Evolutionary conservation across 2,329 filamentous ascomycete species (phyloP), one percentile per base, ranked within the genome.

Genomic region (Rasamsonia emersonii): DNA sequence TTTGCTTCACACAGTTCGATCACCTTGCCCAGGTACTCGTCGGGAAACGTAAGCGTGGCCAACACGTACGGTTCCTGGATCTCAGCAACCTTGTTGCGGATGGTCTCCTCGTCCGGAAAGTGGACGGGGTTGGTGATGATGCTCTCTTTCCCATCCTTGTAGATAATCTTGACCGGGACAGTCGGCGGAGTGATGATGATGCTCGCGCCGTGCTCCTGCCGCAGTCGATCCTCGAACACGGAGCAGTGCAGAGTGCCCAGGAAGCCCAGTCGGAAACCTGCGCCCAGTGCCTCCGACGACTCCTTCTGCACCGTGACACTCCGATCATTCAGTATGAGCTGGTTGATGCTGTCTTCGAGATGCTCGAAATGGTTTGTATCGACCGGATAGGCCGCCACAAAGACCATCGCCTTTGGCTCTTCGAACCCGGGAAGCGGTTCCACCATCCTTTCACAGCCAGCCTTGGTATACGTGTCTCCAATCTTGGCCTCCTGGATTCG

Each of bases 371-470:
- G 85, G 46, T 79, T 70, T 45, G 93, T 86, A 50, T 98, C 88
- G 0, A 88, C 86, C 0, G 91, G 91, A 48, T 94, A 98, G 0
- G 91, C 91, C 1, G 89, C 88, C 3, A 98, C 91, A 46, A 98
- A 98, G 4, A 98, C 91, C 91, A 98, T 98, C 4, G 88, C 82
- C 58, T 98, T 93, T 1, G 91, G 89, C 57, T 98, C 91, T 53
- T 94, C 89, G 39, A 98, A 98, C 2, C 89, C 91, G 0, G 86
- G 86, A 33, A 88, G 79, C 9, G 84, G 78, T 55, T 88, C 71
- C 2, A 98, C 86, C 1, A 71, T 51, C 37, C 76, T 74, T 60
- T 94, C 84, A 14, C 67, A 77, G 2, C 85, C 86, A 3, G 86
- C 72, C 2, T 75, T 82, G 1, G 91, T 96, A 49, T 86, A 94